Evolutionary conservation across 306 rosid genomes (phyloP).

Genomic region (Malus domestica): DNA sequence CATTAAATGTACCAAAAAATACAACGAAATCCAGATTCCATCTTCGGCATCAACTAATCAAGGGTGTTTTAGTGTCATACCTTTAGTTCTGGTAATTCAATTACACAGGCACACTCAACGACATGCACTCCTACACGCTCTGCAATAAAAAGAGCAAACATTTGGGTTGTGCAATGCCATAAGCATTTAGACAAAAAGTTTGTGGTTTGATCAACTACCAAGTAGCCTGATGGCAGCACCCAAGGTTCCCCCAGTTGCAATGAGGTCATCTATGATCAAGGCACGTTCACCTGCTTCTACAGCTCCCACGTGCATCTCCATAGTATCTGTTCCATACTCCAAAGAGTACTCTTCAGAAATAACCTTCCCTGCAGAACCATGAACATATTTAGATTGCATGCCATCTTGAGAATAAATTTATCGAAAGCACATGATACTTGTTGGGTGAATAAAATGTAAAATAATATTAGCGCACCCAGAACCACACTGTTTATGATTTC

Average conservation of each 20-base stretch:
- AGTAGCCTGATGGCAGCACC: slow-evolving; percentile 84
- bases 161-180: not conserved
- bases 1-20: not conserved
- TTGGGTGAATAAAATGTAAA: not conserved
- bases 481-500: not conserved
- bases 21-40: not conserved
- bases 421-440: not conserved
- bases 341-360: slow-evolving; percentile 97
- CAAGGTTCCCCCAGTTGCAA: slow-evolving; percentile 97
- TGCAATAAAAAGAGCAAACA: slow-evolving; percentile 25
- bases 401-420: not conserved
- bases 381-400: not conserved
- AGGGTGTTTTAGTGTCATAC: slow-evolving; percentile 31
- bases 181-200: not conserved
- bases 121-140: slow-evolving; percentile 81
- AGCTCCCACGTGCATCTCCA: slow-evolving; percentile 98
- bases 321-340: slow-evolving; percentile 92
- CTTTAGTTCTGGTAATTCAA: slow-evolving; percentile 80
- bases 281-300: slow-evolving; percentile 88
- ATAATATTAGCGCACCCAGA: not conserved
- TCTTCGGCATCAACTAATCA: not conserved
- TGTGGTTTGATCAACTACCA: slow-evolving; percentile 34
- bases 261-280: slow-evolving; percentile 85
- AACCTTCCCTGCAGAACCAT: slow-evolving; percentile 60
- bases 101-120: slow-evolving; percentile 91